A percentile compares a stretch with the other conserved stretches of the same genome.
These are phyloP conservation scores for thale cress (Arabidopsis thaliana) DNA, from an alignment of 345 rosid genomes.

Conservation along the genomic window TAIR10.1 NC_003071.7:17270501-17271000, in stretches of 20 bases:
- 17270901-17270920: not conserved
- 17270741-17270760: constrained; percentile 10
- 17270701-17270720: not conserved
- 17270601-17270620: not conserved
- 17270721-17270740: constrained; percentile 15
- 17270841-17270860: constrained; percentile 11
- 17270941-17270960: not conserved
- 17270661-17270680: not conserved
- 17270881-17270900: not conserved
- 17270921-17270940: not conserved
- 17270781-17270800: too few species aligned
- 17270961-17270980: not conserved
- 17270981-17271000: not conserved
- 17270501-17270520: constrained; percentile 44
- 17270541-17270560: not conserved
- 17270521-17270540: constrained; percentile 13
- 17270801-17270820: not conserved
- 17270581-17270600: not conserved
- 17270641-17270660: not conserved
- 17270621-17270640: constrained; percentile 20
- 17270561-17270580: not conserved
- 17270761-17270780: not conserved
- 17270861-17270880: not conserved
- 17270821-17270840: not conserved
- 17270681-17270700: not conserved